Base-by-base conservation (phyloP, 306 rosid genomes). In the Fagus crenata region DNA sequence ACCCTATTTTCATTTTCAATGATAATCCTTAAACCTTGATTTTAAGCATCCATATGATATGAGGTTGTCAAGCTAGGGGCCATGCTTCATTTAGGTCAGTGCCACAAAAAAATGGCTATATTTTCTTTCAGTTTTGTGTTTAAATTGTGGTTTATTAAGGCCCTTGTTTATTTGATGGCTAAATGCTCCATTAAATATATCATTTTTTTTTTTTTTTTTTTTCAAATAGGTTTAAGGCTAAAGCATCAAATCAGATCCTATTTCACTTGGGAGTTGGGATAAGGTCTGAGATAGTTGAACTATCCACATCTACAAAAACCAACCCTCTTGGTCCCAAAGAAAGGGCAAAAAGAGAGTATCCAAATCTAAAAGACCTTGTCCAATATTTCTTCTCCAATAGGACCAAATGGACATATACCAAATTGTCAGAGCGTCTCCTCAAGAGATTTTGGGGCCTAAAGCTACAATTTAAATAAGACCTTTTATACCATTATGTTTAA, bases 1-100 rank as follows among this genome's bases (percentile, higher is more conserved):
- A 81, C 85, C 89, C 82, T 70, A 76, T 79, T 82, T 74, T 72
- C 61, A 74, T 77, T 79, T 72, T 41, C 68, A 83, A 81, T 87
- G 67, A 85, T 83, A 72, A 78, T 78, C 39, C 75, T 83, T 69
- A 56, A 71, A 75, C 70, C 81, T 80, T 78, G 41, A 28, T 67
- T 79, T 71, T 59, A 75, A 80, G 81, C 73, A 59, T 39, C 49
- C n/a, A 32, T 55, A 17, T 32, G 40, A 32, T 60, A 6, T 60
- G 49, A 37, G 39, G 8, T 60, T 4, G 37, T 60, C 40, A 32
- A 65, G 70, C 49, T 7, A 67, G 43, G 37, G 32, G 71, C 49
- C 41, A 39, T 39, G 33, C 17, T 39, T 39, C 8, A 37, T 39
- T 39, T 67, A 54, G 40, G 46, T 67, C 74, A 67, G 7, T 8